phyloP scores from a whole-genome alignment of 805 yeast genomes.

The Ogataea paraovalis region DNA sequence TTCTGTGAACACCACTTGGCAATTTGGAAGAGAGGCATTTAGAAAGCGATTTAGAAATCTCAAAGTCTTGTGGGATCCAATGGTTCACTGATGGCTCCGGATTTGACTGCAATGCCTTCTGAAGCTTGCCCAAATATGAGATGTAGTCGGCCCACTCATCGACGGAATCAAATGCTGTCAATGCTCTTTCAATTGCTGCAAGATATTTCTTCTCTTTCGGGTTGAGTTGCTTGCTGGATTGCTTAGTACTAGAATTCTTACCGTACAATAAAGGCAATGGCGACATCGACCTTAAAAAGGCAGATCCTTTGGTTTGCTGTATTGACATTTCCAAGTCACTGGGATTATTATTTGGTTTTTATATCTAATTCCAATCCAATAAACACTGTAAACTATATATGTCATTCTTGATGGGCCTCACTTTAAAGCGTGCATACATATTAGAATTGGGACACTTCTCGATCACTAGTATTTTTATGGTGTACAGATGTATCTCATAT shows the following conservation, averaged over 20 bases:
- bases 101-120: slow-evolving; percentile 59
- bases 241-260: slow-evolving; percentile 10
- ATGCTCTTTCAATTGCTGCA: slow-evolving; percentile 66
- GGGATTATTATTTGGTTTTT: slow-evolving; percentile 18
- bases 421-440: neutral
- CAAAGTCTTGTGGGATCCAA: slow-evolving; percentile 64
- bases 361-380: neutral
- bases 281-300: slow-evolving; percentile 25
- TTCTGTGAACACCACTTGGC: slow-evolving; percentile 96
- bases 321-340: slow-evolving; percentile 11
- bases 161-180: slow-evolving; percentile 71
- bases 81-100: slow-evolving; percentile 38
- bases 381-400: neutral
- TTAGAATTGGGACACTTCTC: neutral
- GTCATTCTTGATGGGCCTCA: neutral
- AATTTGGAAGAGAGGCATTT: slow-evolving; percentile 74
- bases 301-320: slow-evolving; percentile 16
- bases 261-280: slow-evolving; percentile 26
- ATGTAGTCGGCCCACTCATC: slow-evolving; percentile 99
- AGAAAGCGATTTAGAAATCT: slow-evolving; percentile 68
- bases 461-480: neutral
- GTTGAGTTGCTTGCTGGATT: slow-evolving; percentile 33
- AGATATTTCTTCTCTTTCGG: slow-evolving; percentile 67
- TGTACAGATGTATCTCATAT: too few relatives aligned
- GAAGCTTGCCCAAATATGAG: slow-evolving; percentile 75